Base-by-base conservation (phyloP, 2,329 filamentous ascomycete species). In the Fusarium udum region DNA sequence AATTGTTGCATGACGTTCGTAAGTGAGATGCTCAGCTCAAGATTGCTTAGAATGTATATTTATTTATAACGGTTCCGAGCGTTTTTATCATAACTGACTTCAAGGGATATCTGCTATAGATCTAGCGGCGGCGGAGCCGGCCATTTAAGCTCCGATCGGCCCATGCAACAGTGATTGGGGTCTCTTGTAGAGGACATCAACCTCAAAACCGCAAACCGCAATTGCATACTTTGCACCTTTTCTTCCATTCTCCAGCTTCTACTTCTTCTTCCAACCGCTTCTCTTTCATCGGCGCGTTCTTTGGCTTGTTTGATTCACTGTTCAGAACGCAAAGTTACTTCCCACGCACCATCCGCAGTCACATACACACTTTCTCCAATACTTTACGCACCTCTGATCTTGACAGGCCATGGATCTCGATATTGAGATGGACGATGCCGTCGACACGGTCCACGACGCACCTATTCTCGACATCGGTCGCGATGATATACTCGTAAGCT, bases 371-470 rank as follows among this genome's bases (percentile, higher is more conserved):
- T 34, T 26, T 37, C 39, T 57, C n/a, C 48, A 42, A 68, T 16
- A 43, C 28, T 49, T 31, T 43, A 42, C 28, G 49, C 42, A 22
- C 37, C 26, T 62, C 53, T 15, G 26, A 58, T 60, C 60, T 61
- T 55, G 42, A 48, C 66, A 71, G 66, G 86, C 74, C 64, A 91
- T 93, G 91, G 92, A 94, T 81, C 84, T 89, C 75, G 88, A 90
- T 62, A 91, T 94, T 63, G 92, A 93, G 72, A 93, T 94, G 90
- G 92, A 91, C 77, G 85, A 93, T 73, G 85, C 88, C 39, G 85
- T 83, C 36, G 83, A 85, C 42, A 81, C 67, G 67, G 69, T 66
- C 31, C 76, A 77, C 43, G 80, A 80, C 45, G 71, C 64, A n/a
- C 77, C 74, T 28, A 55, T 78, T 53, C 55, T 66, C 53, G 79